Evolutionary conservation across 2,329 filamentous ascomycete genomes (phyloP), one percentile per base, ranked within the genome.

Genomic region (Fusarium guadeloupense): DNA sequence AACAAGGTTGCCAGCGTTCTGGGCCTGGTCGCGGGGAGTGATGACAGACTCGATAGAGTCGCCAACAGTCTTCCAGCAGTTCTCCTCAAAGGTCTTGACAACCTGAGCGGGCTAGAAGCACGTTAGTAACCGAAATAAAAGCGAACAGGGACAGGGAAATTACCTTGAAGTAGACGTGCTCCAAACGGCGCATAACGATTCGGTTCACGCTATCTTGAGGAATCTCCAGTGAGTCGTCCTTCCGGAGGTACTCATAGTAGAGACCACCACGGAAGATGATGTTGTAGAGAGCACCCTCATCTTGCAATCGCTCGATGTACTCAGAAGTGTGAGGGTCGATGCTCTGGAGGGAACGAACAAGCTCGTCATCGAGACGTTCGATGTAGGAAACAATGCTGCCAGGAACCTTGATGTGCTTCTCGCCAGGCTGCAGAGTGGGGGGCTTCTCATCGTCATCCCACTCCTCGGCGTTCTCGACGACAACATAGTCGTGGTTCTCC

Each of bases 391-490:
- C 92, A 59, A 98, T 83, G 81, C 92, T 97, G 73, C 95, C 96
- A 17, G 95, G 92, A 54, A 99, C 86, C 81, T 90, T 93, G 84
- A 97, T 91, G 74, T 94, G 85, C 75, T 86, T 90, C 76, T 97
- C 89, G 62, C 87, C 91, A 19, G 84, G 77, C 53, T 85, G 86
- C 67, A 94, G 82, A 26, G 83, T 83, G 13, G 95, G 95, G 34
- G 88, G 85, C 83, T 97, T 98, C 71, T 99, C 96, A 68, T 99
- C 96, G 72, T 99, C 95, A 69, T 99, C 95, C 95, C 95, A 98
- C 78, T 99, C 95, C 75, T 99, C 95, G 19, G 92, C 95, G 67
- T 86, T 89, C 80, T 99, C 95, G 20, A 95, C 83, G 41, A 99
- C 92, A 45, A 98, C 83, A 74, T 94, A 90, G 64, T 95, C 88